Evolutionary conservation across 2,329 filamentous ascomycete species (phyloP), one percentile per base, ranked within the genome.

Genomic region (Diplodia intermedia): DNA sequence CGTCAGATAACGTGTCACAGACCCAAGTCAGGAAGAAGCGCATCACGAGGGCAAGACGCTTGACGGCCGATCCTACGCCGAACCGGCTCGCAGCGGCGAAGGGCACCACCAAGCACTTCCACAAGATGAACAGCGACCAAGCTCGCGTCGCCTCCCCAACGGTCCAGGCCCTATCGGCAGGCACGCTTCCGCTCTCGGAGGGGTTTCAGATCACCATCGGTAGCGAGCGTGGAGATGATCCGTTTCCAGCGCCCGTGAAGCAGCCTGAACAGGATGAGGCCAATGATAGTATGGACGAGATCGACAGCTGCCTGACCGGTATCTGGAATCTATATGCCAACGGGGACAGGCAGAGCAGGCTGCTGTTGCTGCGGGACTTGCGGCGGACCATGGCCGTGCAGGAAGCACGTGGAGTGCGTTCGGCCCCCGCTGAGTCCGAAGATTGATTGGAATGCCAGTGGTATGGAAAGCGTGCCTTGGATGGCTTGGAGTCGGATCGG

Each of bases 141-240:
- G 33, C 33, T 7, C 9, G 14, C n/a, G 18, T 6, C 38, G 23
- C 4, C 1, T 61, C 57, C 5, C 57, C 57, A 6, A 49, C 57
- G 9, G 7, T 61, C n/a, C 12, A 20, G 26, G 33, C 57, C 11
- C 29, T 61, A 5, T 3, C 12, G 26, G 40, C 15, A 31, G 15
- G 23, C 6, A 14, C 12, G 18, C 57, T 61, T 8, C 57, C 38
- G 15, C 23, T 49, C 9, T 61, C 57, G 2, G 26, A 33, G 3
- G 26, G 26, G 4, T 61, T 61, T 38, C 57, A 61, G 8, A 33
- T 61, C 57, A 31, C n/a, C 4, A 26, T 61, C 26, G 14, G 40
- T 26, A 12, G n/a, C 38, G 57, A 61, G 3, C 40, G 33, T 4
- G 26, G 20, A 9, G 4, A 12, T 15, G 57, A 61, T 33, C 57